phyloP scores from a whole-genome alignment of 2,329 filamentous ascomycete species.

The Magnaporthiopsis incrustans region DNA sequence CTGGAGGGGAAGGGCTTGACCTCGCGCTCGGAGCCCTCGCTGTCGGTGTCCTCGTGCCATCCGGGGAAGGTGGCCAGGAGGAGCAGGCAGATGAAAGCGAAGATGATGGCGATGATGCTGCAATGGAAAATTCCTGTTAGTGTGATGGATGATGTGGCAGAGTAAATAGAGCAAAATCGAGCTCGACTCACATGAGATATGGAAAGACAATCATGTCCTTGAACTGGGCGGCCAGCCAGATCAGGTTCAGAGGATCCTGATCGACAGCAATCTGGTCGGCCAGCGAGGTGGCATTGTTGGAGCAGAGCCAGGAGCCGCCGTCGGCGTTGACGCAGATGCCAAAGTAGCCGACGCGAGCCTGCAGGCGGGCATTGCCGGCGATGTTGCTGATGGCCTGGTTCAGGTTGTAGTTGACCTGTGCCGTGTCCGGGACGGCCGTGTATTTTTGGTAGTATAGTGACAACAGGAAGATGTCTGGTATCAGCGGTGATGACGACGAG shows the following conservation, averaged over 20 bases:
- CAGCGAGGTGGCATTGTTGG: slow-evolving; percentile 90
- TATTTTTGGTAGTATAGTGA: slow-evolving; percentile 95
- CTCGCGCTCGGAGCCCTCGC: slow-evolving; percentile 73
- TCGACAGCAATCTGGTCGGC: slow-evolving; percentile 84
- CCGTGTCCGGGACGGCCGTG: slow-evolving; percentile 69
- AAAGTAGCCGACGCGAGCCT: slow-evolving; percentile 94
- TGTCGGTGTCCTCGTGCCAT: slow-evolving; percentile 89
- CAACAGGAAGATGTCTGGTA: slow-evolving; percentile 93
- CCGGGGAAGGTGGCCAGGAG: slow-evolving; percentile 94
- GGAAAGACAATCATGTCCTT: slow-evolving; percentile 98
- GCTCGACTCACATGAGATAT: slow-evolving; percentile 75
- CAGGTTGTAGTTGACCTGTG: slow-evolving; percentile 86
- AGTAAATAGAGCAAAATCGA: background rate
- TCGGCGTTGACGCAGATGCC: slow-evolving; percentile 94
- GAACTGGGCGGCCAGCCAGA: slow-evolving; percentile 95
- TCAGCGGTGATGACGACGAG: slow-evolving; percentile 90
- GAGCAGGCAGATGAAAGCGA: slow-evolving; percentile 92
- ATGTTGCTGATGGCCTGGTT: slow-evolving; percentile 83
- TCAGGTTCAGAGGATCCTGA: slow-evolving; percentile 91
- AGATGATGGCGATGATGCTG: slow-evolving; percentile 94
- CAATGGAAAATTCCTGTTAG: slow-evolving; percentile 10
- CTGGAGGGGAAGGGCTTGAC: slow-evolving; percentile 91
- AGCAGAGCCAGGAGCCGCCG: slow-evolving; percentile 86
- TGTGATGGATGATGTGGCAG: background rate
- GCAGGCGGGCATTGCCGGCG: slow-evolving; percentile 72